phyloP scores from a whole-genome alignment of 495 filamentous ascomycete genomes.

The Penicillium longicatenatum region DNA sequence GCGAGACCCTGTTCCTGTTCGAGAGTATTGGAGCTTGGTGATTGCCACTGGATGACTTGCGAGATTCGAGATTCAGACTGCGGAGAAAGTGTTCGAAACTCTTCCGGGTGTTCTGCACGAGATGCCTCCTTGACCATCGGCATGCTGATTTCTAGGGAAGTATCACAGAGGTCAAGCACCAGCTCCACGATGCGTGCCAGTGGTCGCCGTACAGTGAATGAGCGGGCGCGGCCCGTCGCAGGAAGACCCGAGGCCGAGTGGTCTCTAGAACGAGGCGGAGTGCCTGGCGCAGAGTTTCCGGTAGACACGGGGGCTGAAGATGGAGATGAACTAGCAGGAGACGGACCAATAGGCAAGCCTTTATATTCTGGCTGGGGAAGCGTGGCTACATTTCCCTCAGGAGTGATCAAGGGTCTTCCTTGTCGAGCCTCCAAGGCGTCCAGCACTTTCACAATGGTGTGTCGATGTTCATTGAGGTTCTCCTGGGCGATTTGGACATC shows the following conservation, averaged over 20 bases:
- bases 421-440: slow-evolving; percentile 86
- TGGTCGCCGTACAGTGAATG: slow-evolving; percentile 86
- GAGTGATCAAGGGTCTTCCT: slow-evolving; percentile 61
- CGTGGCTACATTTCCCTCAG: slow-evolving; percentile 51
- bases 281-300: slow-evolving; percentile 69
- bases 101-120: slow-evolving; percentile 61
- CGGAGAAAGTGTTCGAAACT: slow-evolving; percentile 88
- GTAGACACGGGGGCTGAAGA: slow-evolving; percentile 64
- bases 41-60: slow-evolving; percentile 94
- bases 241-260: slow-evolving; percentile 71
- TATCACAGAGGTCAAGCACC: slow-evolving; percentile 93
- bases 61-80: slow-evolving; percentile 91
- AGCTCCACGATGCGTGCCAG: slow-evolving; percentile 91
- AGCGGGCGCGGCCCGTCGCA: slow-evolving; percentile 75
- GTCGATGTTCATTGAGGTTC: slow-evolving; percentile 87
- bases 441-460: slow-evolving; percentile 92
- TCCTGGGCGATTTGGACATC: slow-evolving; percentile 96
- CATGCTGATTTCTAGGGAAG: slow-evolving; percentile 89
- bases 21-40: slow-evolving; percentile 84
- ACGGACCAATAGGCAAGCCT: slow-evolving; percentile 81
- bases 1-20: slow-evolving; percentile 93
- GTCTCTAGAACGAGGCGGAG: slow-evolving; percentile 75
- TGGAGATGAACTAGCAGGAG: slow-evolving; percentile 46
- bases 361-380: slow-evolving; percentile 82
- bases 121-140: slow-evolving; percentile 81